Evolutionary conservation across 176 grass and related monocot species (phyloP).

Genomic region (Rhipidocladum racemiflorum): DNA sequence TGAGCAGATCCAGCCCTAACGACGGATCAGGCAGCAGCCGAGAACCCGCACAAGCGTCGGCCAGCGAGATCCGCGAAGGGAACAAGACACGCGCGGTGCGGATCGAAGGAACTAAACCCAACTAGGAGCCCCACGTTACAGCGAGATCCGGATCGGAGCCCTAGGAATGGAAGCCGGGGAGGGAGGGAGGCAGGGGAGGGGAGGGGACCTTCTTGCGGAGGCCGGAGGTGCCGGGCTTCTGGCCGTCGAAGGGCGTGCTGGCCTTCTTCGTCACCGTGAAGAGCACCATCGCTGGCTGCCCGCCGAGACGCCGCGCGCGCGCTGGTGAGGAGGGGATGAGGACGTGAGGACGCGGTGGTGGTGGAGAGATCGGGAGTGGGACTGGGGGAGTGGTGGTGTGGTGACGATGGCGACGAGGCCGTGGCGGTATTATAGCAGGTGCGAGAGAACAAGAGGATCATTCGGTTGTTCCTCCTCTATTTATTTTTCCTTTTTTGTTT

Average conservation of each 20-base stretch:
- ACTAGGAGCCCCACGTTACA: not conserved
- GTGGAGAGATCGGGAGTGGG: constrained; percentile 44
- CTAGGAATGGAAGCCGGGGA: not conserved
- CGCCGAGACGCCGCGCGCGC: not conserved
- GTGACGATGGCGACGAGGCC: constrained; percentile 41
- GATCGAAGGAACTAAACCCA: constrained; percentile 13
- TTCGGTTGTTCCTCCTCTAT: not conserved
- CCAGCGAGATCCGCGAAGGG: constrained; percentile 25
- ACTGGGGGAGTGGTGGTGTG: constrained; percentile 30
- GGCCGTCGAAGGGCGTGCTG: constrained; percentile 80
- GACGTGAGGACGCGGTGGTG: constrained; percentile 21
- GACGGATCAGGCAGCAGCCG: not conserved
- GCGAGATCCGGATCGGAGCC: not conserved
- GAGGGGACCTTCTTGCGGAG: constrained; percentile 81
- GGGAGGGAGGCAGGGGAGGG: not conserved
- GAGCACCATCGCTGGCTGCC: constrained; percentile 45
- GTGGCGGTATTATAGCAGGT: constrained; percentile 53
- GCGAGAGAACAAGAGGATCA: constrained; percentile 17
- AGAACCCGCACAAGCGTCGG: not conserved
- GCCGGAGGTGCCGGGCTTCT: constrained; percentile 98
- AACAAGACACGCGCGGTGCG: not conserved
- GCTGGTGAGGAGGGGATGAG: not conserved
- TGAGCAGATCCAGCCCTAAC: constrained; percentile 9
- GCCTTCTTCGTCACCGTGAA: constrained; percentile 58
- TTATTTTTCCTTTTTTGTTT: not conserved